phyloP scores from a whole-genome alignment of 2,329 filamentous ascomycete genomes.

The Cladosporium cucumerinum region DNA sequence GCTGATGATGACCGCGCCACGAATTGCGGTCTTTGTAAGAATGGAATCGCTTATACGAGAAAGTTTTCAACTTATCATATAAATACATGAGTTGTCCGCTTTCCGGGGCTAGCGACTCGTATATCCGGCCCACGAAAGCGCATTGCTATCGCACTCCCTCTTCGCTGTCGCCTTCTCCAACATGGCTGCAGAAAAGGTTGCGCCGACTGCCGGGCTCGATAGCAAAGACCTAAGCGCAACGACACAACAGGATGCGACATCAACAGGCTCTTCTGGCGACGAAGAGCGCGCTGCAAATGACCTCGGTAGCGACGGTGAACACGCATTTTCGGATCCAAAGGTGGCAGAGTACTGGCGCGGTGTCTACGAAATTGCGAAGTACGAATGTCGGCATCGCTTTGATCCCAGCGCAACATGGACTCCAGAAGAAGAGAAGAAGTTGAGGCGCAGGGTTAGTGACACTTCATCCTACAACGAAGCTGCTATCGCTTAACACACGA shows the following conservation, averaged over 20 bases:
- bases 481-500: not conserved
- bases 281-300: not conserved
- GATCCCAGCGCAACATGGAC: slow-evolving; percentile 32
- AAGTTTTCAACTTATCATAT: not conserved
- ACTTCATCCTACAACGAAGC: slow-evolving; percentile 15
- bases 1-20: not conserved
- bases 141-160: no score
- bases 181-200: not conserved
- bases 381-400: slow-evolving; percentile 48
- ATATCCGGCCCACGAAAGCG: not conserved
- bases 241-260: not conserved
- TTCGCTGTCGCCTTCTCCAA: not conserved
- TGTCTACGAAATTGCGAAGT: slow-evolving; percentile 51
- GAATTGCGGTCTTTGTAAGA: not conserved
- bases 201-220: not conserved
- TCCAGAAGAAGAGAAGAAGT: slow-evolving; percentile 23
- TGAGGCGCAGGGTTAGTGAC: slow-evolving; percentile 25
- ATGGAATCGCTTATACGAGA: not conserved
- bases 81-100: not conserved
- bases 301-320: not conserved
- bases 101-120: not conserved
- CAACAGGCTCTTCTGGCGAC: not conserved
- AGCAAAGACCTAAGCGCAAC: not conserved
- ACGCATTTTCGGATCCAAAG: slow-evolving; percentile 47
- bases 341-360: slow-evolving; percentile 51